A percentile compares a stretch with the other conserved stretches of the same genome.
Evolutionary conservation across 495 filamentous ascomycete species (phyloP).

Genomic region (Corynascus novoguineensis): DNA sequence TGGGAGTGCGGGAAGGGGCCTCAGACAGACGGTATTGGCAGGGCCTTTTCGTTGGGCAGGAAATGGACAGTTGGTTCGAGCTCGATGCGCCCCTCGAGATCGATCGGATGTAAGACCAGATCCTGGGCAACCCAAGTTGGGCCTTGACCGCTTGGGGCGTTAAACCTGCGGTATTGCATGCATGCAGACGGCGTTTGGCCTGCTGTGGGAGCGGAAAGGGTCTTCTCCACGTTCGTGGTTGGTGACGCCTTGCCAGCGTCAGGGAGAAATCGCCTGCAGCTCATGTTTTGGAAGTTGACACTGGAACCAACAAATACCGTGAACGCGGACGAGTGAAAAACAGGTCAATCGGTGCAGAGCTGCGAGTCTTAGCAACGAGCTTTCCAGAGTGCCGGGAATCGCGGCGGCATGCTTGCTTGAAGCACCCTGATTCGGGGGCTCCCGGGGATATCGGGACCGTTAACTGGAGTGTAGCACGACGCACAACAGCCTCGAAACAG

Average conservation of each 20-base stretch:
- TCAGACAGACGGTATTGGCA: slow-evolving; percentile 19
- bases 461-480: not conserved
- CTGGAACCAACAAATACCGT: slow-evolving; percentile 13
- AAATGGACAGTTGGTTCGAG: slow-evolving; percentile 18
- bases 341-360: slow-evolving; percentile 7
- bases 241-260: slow-evolving; percentile 16
- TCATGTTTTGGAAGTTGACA: slow-evolving; percentile 6
- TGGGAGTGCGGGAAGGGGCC: slow-evolving; percentile 4
- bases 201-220: slow-evolving; percentile 8
- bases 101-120: slow-evolving; percentile 17
- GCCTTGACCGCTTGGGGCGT: slow-evolving; percentile 18
- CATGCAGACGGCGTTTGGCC: slow-evolving; percentile 21
- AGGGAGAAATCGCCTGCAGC: slow-evolving; percentile 7
- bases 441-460: slow-evolving; percentile 15
- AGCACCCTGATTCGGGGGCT: slow-evolving; percentile 7
- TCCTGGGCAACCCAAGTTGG: slow-evolving; percentile 21
- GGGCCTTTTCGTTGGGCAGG: slow-evolving; percentile 26
- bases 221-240: not conserved
- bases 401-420: slow-evolving; percentile 21
- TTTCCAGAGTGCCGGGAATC: slow-evolving; percentile 16
- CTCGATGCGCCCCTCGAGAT: slow-evolving; percentile 19
- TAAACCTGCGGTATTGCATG: slow-evolving; percentile 12
- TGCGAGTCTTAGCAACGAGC: slow-evolving; percentile 8
- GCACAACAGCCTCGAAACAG: slow-evolving; percentile 11
- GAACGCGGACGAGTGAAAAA: not conserved